Evolutionary conservation across 1,139 yeast species (phyloP), one percentile per base, ranked within the genome.

Genomic region (Saccharomyces hybrid): DNA sequence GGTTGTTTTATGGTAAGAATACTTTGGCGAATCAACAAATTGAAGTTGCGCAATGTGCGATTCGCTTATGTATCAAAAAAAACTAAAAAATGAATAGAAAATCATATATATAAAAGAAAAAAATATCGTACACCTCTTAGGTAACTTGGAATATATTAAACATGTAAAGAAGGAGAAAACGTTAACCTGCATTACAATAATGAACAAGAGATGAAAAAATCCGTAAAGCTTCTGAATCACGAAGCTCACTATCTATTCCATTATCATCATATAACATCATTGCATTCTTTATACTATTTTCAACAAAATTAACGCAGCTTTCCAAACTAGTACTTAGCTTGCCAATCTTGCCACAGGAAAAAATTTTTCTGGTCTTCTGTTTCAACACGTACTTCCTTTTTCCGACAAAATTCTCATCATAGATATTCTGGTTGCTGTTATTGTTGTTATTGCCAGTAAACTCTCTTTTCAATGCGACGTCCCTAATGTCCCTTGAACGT

Each of bases 401-500:
- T 23, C 51, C 14, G n/a, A 23, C 11, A 42, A 20, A 31, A 9
- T 57, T 56, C 28, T 57, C 59, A 16, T 51, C 55, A n/a, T 55
- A 49, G 13, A 50, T 46, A 20, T 27, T 47, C 4, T 28, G 46
- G 42, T 48, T 46, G 20, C 48, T 46, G 23, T 46, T 48, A 20
- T 31, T 26, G 44, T 27, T 28, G 26, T 9, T 6, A 49, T 27
- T 16, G 26, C 42, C 14, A 29, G 14, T 9, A 16, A 34, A 20
- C 46, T 48, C 41, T 64, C 67, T 51, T 61, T 66, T 47, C 74
- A 81, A 73, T 51, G 77, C 77, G 26, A 82, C 73, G 48, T 78
- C 73, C 61, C 80, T 80, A 51, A 82, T 78, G 59, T 82, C 87
- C 29, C 85, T 68, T 0, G 83, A 82, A 46, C 85, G 66, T 50